A percentile compares a stretch with the other conserved stretches of the same genome.
Conservation (phyloP, 306 rosid genomes). For the Trifolium pratense region DNA sequence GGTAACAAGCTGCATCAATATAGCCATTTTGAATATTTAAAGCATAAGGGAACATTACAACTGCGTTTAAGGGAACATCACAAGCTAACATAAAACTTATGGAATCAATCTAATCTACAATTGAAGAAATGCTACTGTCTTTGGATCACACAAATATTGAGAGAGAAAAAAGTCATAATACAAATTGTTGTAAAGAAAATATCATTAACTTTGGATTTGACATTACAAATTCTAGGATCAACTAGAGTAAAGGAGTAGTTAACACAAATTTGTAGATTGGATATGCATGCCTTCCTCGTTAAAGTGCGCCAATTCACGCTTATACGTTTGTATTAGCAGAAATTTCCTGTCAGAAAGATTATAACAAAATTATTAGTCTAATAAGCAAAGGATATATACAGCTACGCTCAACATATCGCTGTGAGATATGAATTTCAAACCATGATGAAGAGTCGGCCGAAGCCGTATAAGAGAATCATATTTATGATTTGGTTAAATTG, state of each 20-base stretch:
- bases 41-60: neutral
- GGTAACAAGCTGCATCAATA: neutral
- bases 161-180: neutral
- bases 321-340: slow-evolving; percentile 35
- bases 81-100: neutral
- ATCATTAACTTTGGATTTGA: slow-evolving; percentile 5
- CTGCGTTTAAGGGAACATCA: neutral
- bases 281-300: slow-evolving; percentile 36
- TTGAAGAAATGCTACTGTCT: neutral
- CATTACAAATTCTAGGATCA: neutral
- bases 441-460: neutral
- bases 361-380: slow-evolving; percentile 28
- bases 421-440: too few relatives aligned
- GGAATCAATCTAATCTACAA: neutral
- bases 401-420: too few relatives aligned
- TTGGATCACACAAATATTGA: neutral
- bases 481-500: neutral
- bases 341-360: slow-evolving; percentile 44
- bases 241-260: neutral
- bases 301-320: slow-evolving; percentile 33
- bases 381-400: too few relatives aligned
- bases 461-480: neutral
- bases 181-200: neutral
- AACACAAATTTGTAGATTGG: slow-evolving; percentile 30
- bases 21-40: slow-evolving; percentile 3